These are phyloP conservation scores for Penicillium frequentans DNA, from an alignment of 2,329 filamentous ascomycete species.

Conservation along the genomic window DNA sequence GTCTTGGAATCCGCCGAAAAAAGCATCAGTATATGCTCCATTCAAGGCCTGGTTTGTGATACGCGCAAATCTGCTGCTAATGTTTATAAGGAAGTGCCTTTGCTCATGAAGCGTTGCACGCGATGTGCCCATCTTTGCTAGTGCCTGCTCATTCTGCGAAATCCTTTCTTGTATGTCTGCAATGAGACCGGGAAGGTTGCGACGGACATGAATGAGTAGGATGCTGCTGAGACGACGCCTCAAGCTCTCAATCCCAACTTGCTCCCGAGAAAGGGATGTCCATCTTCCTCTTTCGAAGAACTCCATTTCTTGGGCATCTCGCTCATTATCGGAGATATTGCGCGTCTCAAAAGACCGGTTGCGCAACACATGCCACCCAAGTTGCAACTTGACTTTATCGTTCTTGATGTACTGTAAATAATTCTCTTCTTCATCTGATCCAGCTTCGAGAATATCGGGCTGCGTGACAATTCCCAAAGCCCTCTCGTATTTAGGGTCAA, in stretches of 20 bases:
- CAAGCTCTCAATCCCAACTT: conserved; percentile 36
- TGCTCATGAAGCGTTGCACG: conserved; percentile 27
- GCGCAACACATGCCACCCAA: conserved; percentile 53
- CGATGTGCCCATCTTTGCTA: conserved; percentile 26
- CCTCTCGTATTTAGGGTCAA: conserved; percentile 32
- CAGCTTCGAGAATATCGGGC: conserved; percentile 39
- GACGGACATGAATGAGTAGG: conserved; percentile 29
- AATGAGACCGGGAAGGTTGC: conserved; percentile 38
- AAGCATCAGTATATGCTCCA: conserved; percentile 43
- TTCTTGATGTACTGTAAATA: conserved; percentile 43
- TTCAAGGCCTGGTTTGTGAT: conserved; percentile 42
- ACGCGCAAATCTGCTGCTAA: conserved; percentile 40
- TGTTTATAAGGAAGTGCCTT: conserved; percentile 29
- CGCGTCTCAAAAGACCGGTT: conserved; percentile 45
- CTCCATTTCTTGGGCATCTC: conserved; percentile 32
- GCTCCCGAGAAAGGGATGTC: conserved; percentile 21
- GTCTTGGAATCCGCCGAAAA: conserved; percentile 34
- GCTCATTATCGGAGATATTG: conserved; percentile 20
- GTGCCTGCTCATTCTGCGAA: conserved; percentile 31
- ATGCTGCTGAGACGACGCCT: conserved; percentile 40
- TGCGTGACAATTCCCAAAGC: conserved; percentile 52
- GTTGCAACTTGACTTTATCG: conserved; percentile 40
- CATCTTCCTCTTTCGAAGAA: conserved; percentile 36
- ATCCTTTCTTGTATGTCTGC: conserved; percentile 34
- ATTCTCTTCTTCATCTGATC: conserved; percentile 36